Evolutionary conservation across 2,329 filamentous ascomycete genomes (phyloP), one percentile per base, ranked within the genome.

Genomic region (Aspergillus tubingensis): DNA sequence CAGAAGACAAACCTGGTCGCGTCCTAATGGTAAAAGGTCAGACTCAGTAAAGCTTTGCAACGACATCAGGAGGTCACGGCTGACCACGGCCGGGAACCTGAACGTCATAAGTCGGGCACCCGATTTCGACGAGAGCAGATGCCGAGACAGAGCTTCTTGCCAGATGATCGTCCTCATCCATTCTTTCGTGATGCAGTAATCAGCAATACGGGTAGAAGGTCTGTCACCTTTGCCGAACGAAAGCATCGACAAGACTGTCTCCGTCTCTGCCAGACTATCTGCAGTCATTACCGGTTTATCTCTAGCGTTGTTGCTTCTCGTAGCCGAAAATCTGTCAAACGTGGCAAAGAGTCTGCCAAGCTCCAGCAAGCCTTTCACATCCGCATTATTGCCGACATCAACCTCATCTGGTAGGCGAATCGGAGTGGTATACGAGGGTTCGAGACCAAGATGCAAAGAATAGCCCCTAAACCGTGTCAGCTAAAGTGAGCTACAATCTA

Each of bases 91-190:
- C 6, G 71, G 71, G 43, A 72, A 73, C 1, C 41, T 58, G 53
- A 74, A 74, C 0, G 63, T 68, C 65, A 73, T 62, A 5, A 71
- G 55, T 19, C 60, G 56, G 4, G 38, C 50, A n/a, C 58, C 54
- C 1, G 68, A 62, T 6, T 62, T 58, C 7, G 71, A 73, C 6
- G 71, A 74, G 2, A 74, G 50, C 15, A 73, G 57, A 2, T 65
- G 66, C 41, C 59, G 48, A 3, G 68, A 68, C 3, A 74, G 54
- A 15, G 70, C 71, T 27, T 72, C 61, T 27, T 73, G 71, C 71
- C 71, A 74, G 19, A 74, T 60, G 7, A 74, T 74, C 1, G 67
- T 72, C 25, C 71, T 65, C 71, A 74, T 74, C 71, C 71, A 74
- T 59, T 73, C 64, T 49, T 65, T 66, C 0, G 71, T 74, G 43